Evolutionary conservation across 805 yeast species (phyloP), one percentile per base, ranked within the genome.

Genomic region (Starmerella ratchasimensis): DNA sequence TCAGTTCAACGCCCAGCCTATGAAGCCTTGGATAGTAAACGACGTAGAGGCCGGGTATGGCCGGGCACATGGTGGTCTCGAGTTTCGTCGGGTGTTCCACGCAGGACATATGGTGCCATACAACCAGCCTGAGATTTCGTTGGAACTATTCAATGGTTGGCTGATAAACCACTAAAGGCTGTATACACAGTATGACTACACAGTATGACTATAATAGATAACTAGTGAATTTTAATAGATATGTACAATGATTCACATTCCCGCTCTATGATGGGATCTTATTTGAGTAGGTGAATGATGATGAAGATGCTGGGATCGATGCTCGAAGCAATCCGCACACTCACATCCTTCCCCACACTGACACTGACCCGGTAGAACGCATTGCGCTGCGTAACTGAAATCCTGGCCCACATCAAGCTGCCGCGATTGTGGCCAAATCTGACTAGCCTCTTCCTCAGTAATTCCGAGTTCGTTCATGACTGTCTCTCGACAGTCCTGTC

Each of bases 41-140:
- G 64, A 64, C 36, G 57, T 60, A 40, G 61, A 62, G 44, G 52
- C 45, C 10, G 96, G 96, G 41, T 72, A 76, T 50, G 77, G 73
- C 21, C 81, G 81, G 62, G 77, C 71, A 53, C 67, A 63, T 49
- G 74, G 75, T 31, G 67, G 71, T 42, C 74, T 86, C 50, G 80
- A 94, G 4, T 86, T 76, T 64, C 65, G 80, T 55, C 70, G 94
- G 56, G 72, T 84, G 11, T 84, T 65, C 53, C 84, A 74, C 46
- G 96, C 90, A 38, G 95, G 95, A 20, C 96, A 84, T 61, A 83
- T 84, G 94, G 94, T 82, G 46, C 95, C 95, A 14, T 76, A 62
- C 51, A 88, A 86, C 60, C 88, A 79, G 62, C 93, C 94, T n/a
- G 76, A 71, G 51, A 67, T 68, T 50, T 63, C 93, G 3, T 66